phyloP scores from a whole-genome alignment of 2,329 filamentous ascomycete species.

The Epichloe sibirici region DNA sequence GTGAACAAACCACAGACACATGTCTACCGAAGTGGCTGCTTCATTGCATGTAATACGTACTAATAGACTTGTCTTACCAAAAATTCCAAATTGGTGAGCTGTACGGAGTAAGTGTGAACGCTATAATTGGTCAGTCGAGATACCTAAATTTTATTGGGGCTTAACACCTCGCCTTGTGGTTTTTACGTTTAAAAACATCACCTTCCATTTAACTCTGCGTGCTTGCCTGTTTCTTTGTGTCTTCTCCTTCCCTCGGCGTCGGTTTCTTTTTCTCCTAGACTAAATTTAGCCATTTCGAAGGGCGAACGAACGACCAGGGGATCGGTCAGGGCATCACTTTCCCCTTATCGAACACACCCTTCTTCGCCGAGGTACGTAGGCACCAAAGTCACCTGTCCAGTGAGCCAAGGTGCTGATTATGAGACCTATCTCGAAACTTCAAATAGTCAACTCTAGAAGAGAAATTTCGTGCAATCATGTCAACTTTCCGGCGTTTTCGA shows the following conservation, averaged over 20 bases:
- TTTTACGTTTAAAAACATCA: neutral
- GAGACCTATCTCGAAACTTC: neutral
- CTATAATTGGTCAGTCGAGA: neutral
- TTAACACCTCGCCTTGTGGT: neutral
- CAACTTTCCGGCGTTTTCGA: slow-evolving; percentile 73
- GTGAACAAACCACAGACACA: too few species aligned
- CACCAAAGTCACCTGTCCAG: neutral
- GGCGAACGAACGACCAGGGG: neutral
- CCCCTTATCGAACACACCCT: neutral
- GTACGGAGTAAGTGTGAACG: too few species aligned
- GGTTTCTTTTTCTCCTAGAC: neutral
- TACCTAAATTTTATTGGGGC: neutral
- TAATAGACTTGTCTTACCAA: too few species aligned
- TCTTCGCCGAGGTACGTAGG: neutral
- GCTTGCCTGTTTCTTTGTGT: neutral
- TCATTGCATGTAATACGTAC: too few species aligned
- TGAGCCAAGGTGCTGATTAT: neutral
- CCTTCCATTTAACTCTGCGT: too few species aligned
- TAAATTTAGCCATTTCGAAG: neutral
- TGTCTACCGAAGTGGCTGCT: too few species aligned
- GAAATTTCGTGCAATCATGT: slow-evolving; percentile 39
- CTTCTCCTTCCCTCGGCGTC: neutral
- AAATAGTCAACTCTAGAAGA: too few species aligned
- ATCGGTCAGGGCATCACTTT: neutral
- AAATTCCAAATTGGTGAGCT: too few species aligned